Percentiles rank a stretch among this genome's conserved stretches.
Evolutionary conservation across 768 basidiomycete species (phyloP).

Genomic region (Agaricus blazei): DNA sequence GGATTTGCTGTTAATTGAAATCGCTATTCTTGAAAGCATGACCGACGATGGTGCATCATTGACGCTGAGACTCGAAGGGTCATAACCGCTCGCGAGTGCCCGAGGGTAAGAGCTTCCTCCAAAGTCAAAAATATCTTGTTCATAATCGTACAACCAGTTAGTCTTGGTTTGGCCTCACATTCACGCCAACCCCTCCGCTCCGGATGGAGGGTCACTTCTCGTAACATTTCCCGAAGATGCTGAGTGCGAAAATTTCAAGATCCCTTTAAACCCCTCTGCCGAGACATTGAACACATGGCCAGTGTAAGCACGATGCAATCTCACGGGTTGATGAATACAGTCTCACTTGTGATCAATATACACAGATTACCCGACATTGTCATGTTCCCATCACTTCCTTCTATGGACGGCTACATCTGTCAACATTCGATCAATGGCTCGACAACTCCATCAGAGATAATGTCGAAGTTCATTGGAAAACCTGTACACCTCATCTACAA

Average conservation of each 20-base stretch:
- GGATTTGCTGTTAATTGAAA: background rate
- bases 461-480: constrained; percentile 58
- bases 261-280: constrained; percentile 55
- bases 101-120: constrained; percentile 40
- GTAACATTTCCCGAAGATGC: constrained; percentile 59
- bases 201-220: constrained; percentile 43
- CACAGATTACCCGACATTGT: constrained; percentile 49
- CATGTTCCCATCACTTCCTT: constrained; percentile 37
- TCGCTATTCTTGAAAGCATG: constrained; percentile 41
- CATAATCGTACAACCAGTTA: constrained; percentile 37
- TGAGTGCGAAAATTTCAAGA: constrained; percentile 48
- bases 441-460: constrained; percentile 44
- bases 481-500: constrained; percentile 64
- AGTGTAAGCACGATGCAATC: constrained; percentile 35
- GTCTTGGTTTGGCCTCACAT: constrained; percentile 60
- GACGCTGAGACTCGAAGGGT: constrained; percentile 47
- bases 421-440: constrained; percentile 29
- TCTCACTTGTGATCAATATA: background rate
- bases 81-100: constrained; percentile 62
- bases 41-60: constrained; percentile 68
- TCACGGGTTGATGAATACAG: background rate
- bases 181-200: constrained; percentile 35
- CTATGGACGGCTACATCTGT: constrained; percentile 65
- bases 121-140: background rate
- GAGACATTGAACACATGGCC: constrained; percentile 49